Percentiles rank a stretch among this genome's conserved stretches.
These are phyloP conservation scores for Prunus yedoensis DNA, from an alignment of 331 rosid genomes.

Conservation along the genomic window DNA sequence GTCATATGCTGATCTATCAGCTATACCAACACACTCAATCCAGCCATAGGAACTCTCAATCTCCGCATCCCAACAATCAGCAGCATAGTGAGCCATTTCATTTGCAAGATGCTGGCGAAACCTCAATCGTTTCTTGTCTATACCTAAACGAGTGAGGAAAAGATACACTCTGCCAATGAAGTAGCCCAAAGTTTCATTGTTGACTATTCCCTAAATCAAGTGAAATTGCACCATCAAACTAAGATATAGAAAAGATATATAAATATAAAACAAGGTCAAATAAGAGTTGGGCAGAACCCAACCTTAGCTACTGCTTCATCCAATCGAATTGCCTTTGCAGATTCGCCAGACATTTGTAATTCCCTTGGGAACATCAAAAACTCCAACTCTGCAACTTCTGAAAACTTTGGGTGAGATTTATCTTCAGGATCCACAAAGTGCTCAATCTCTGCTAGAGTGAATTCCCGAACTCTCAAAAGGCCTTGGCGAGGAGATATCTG, in stretches of 20 bases:
- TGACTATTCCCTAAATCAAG: slow-evolving; percentile 62
- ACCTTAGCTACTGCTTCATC: slow-evolving; percentile 92
- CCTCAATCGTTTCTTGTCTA: slow-evolving; percentile 65
- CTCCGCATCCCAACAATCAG: slow-evolving; percentile 99
- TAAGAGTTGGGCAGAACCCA: slow-evolving; percentile 23
- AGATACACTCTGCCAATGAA: slow-evolving; percentile 98
- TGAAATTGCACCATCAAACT: slow-evolving; percentile 9
- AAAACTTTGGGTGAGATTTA: slow-evolving; percentile 80
- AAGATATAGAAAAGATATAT: background rate
- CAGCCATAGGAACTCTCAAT: slow-evolving; percentile 94
- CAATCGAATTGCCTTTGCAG: slow-evolving; percentile 68
- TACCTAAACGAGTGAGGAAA: slow-evolving; percentile 79
- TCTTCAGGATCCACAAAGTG: slow-evolving; percentile 96
- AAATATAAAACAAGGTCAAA: background rate
- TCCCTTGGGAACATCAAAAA: slow-evolving; percentile 91
- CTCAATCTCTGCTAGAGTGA: slow-evolving; percentile 94
- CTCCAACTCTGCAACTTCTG: slow-evolving; percentile 72
- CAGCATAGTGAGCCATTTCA: slow-evolving; percentile 99
- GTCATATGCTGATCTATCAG: slow-evolving; percentile 97
- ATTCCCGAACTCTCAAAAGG: slow-evolving; percentile 89
- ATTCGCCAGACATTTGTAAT: slow-evolving; percentile 76
- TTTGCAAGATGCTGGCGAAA: slow-evolving; percentile 97
- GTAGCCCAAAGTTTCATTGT: slow-evolving; percentile 92
- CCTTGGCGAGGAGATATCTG: slow-evolving; percentile 99
- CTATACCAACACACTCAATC: slow-evolving; percentile 99